phyloP scores from a whole-genome alignment of 2,329 filamentous ascomycete genomes.

The Lecanicillium sp. region DNA sequence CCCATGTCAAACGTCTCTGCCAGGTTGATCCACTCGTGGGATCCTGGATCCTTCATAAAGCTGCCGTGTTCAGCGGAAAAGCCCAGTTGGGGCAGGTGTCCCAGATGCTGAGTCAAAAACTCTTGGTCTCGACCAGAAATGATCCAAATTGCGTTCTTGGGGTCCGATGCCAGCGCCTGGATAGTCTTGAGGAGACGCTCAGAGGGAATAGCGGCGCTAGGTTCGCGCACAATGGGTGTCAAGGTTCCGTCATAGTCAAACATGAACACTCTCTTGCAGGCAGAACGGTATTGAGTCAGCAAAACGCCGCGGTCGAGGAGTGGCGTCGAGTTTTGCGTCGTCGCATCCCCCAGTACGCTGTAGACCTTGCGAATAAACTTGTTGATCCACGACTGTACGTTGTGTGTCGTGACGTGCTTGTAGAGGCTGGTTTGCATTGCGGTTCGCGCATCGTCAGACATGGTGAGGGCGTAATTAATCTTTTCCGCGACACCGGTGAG shows the following conservation, averaged over 20 bases:
- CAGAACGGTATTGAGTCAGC: slow-evolving; percentile 64
- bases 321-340: slow-evolving; percentile 70
- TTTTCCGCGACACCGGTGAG: slow-evolving; percentile 74
- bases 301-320: slow-evolving; percentile 69
- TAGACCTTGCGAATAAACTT: slow-evolving; percentile 73
- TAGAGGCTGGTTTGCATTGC: slow-evolving; percentile 70
- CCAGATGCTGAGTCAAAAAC: slow-evolving; percentile 84
- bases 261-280: slow-evolving; percentile 84
- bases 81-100: slow-evolving; percentile 83
- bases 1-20: slow-evolving; percentile 82
- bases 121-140: slow-evolving; percentile 91
- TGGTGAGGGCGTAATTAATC: slow-evolving; percentile 73
- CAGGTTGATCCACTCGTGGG: slow-evolving; percentile 77
- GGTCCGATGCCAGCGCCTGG: slow-evolving; percentile 70
- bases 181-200: slow-evolving; percentile 74
- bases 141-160: slow-evolving; percentile 90
- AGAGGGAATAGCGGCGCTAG: slow-evolving; percentile 80
- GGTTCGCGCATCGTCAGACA: slow-evolving; percentile 58
- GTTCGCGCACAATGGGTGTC: slow-evolving; percentile 90
- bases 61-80: slow-evolving; percentile 95
- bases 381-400: slow-evolving; percentile 78
- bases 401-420: slow-evolving; percentile 76
- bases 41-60: slow-evolving; percentile 78
- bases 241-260: slow-evolving; percentile 98
- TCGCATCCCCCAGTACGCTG: slow-evolving; percentile 70